phyloP scores from a whole-genome alignment of 495 filamentous ascomycete species.

The Penicillium coprophilum region DNA sequence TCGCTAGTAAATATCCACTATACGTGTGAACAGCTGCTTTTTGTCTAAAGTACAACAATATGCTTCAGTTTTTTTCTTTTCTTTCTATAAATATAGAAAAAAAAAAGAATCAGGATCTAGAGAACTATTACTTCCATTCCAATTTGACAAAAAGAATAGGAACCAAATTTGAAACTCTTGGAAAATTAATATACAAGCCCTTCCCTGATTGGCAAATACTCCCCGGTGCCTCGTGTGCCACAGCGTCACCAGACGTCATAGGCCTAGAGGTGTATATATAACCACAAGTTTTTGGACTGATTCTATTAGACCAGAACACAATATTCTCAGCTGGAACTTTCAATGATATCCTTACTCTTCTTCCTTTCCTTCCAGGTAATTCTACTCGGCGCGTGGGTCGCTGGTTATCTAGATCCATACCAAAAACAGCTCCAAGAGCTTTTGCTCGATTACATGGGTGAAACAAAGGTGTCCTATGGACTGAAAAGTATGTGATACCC shows the following conservation, averaged over 20 bases:
- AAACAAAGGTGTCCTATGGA: slow-evolving; percentile 48
- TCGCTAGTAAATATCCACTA: too few relatives aligned
- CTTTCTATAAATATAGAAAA: too few relatives aligned
- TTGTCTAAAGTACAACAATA: too few relatives aligned
- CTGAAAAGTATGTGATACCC: slow-evolving; percentile 34
- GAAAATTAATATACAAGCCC: background rate
- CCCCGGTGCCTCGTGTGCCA: background rate
- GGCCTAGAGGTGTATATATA: slow-evolving; percentile 4
- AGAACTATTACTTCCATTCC: too few relatives aligned
- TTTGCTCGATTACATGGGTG: slow-evolving; percentile 51
- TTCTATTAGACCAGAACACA: background rate
- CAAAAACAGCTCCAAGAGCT: slow-evolving; percentile 46
- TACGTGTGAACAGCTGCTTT: too few relatives aligned
- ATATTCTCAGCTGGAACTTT: background rate
- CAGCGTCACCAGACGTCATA: slow-evolving; percentile 8
- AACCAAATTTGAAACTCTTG: background rate
- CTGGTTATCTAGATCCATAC: slow-evolving; percentile 34
- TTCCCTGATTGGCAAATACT: background rate
- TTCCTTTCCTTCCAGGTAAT: slow-evolving; percentile 24
- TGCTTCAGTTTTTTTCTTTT: too few relatives aligned
- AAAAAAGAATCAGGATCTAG: too few relatives aligned
- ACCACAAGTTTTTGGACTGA: too few relatives aligned
- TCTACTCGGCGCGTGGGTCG: slow-evolving; percentile 36
- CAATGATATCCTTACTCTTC: slow-evolving; percentile 29
- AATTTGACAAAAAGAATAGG: background rate